Evolutionary conservation across 225 moss, liverwort and hornwort species (phyloP), one percentile per base, ranked within the genome.

Genomic region (Pseudisothecium myosuroides): DNA sequence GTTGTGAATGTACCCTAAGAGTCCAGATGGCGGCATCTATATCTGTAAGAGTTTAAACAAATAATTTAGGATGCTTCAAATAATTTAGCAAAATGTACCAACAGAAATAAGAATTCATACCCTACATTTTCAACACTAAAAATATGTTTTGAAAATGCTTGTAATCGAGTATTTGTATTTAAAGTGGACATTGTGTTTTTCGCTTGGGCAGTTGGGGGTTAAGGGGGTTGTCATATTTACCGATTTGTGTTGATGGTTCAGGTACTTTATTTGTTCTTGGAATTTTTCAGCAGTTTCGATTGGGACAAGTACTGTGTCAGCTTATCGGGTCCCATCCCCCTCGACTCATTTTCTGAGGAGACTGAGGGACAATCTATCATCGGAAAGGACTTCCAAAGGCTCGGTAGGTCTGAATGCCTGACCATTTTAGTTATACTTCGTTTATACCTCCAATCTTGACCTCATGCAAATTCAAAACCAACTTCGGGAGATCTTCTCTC

Each of bases 271-370:
- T 93, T 88, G 77, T 98, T 98, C 87, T 90, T 98, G 80, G 92
- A 94, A 64, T 95, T 92, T 89, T 98, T 97, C 92, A 93, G 96
- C 94, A 96, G 96, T 93, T 97, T 98, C 90, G 96, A 98, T 88
- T 98, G 98, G 98, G 92, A 96, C 75, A 88, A 91, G 27, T 95
- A 96, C 80, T 96, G 94, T 83, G 93, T 98, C 66, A 96, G 91
- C 91, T 93, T 97, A n/a, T 95, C 95, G 92, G 96, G 98, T 72
- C 96, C 97, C 49, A 89, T 97, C 45, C 96, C 88, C 65, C 94
- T 97, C 37, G 45, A 32, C 7, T 77, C 82, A 50, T 83, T 62
- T 60, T 90, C 68, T 88, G 47, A 61, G 66, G 80, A 87, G 65
- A 69, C 81, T 75, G 41, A 28, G 32, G 29, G 65, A 68, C 83